A percentile compares a stretch with the other conserved stretches of the same genome.
Evolutionary conservation across 257 asterid species (phyloP).

Genomic region (Solanum pennellii): DNA sequence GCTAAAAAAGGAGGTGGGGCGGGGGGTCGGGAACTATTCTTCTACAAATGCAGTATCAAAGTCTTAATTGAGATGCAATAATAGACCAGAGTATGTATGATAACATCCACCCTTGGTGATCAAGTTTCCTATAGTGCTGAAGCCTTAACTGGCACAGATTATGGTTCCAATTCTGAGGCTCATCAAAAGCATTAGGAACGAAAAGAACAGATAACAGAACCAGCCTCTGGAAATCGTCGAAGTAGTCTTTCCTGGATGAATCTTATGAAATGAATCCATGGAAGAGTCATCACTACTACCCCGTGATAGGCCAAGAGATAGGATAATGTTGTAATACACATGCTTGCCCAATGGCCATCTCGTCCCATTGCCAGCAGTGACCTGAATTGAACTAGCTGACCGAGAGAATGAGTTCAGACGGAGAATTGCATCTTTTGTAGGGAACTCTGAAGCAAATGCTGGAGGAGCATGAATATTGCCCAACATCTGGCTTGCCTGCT

Average conservation of each 20-base stretch:
- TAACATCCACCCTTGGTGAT: neutral
- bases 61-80: neutral
- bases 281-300: slow-evolving; percentile 35
- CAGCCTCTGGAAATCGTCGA: slow-evolving; percentile 26
- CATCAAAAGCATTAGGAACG: slow-evolving; percentile 42
- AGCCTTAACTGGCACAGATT: slow-evolving; percentile 31
- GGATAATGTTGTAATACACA: slow-evolving; percentile 36
- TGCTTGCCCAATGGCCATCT: slow-evolving; percentile 32
- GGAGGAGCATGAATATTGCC: slow-evolving; percentile 79
- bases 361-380: slow-evolving; percentile 36
- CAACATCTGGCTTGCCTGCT: slow-evolving; percentile 71
- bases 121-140: neutral
- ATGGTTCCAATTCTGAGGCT: slow-evolving; percentile 49
- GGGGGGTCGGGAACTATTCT: neutral
- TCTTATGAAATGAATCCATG: slow-evolving; percentile 41
- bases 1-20: neutral
- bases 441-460: slow-evolving; percentile 82
- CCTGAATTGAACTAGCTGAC: slow-evolving; percentile 46
- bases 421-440: slow-evolving; percentile 43
- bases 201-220: slow-evolving; percentile 44
- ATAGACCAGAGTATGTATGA: neutral
- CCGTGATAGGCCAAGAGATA: slow-evolving; percentile 56
- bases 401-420: slow-evolving; percentile 36
- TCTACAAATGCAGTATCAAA: neutral
- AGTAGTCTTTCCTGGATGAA: slow-evolving; percentile 38